These are phyloP conservation scores for Euphorbia corollata DNA, from an alignment of 441 rosid species.

Conservation along the genomic window DNA sequence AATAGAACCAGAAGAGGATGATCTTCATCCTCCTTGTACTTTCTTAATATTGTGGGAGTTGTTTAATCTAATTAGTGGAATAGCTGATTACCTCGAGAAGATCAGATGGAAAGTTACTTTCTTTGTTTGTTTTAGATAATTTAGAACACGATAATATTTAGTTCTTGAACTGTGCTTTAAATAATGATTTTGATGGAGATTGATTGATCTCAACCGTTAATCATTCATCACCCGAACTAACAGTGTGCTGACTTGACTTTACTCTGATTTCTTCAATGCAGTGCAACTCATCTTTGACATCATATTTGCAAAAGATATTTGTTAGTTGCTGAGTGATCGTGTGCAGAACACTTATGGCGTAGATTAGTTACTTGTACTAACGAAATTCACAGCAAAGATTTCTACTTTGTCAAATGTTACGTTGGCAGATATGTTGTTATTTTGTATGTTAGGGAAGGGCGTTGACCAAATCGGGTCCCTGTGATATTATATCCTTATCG, in stretches of 20 bases:
- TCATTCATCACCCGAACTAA: too few relatives aligned
- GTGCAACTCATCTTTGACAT: slow-evolving; percentile 56
- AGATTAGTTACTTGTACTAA: background rate
- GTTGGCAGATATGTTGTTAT: background rate
- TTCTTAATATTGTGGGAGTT: too few relatives aligned
- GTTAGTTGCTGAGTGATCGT: slow-evolving; percentile 23
- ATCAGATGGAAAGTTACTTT: background rate
- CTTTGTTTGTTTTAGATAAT: too few relatives aligned
- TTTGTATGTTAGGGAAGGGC: background rate
- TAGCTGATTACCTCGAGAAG: too few relatives aligned
- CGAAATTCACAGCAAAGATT: background rate
- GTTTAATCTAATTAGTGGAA: too few relatives aligned
- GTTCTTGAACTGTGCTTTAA: background rate
- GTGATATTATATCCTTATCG: too few relatives aligned
- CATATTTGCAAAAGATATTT: slow-evolving; percentile 59
- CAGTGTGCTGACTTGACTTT: slow-evolving; percentile 5
- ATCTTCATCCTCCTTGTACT: too few relatives aligned
- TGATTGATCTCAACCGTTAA: too few relatives aligned
- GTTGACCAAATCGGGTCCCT: too few relatives aligned
- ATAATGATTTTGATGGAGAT: too few relatives aligned
- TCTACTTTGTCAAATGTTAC: background rate
- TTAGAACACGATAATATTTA: background rate
- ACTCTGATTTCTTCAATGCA: slow-evolving; percentile 27
- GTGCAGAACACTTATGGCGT: slow-evolving; percentile 12
- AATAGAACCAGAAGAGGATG: too few relatives aligned